Evolutionary conservation across 257 asterid species (phyloP).

Genomic region (Cinchona pubescens): DNA sequence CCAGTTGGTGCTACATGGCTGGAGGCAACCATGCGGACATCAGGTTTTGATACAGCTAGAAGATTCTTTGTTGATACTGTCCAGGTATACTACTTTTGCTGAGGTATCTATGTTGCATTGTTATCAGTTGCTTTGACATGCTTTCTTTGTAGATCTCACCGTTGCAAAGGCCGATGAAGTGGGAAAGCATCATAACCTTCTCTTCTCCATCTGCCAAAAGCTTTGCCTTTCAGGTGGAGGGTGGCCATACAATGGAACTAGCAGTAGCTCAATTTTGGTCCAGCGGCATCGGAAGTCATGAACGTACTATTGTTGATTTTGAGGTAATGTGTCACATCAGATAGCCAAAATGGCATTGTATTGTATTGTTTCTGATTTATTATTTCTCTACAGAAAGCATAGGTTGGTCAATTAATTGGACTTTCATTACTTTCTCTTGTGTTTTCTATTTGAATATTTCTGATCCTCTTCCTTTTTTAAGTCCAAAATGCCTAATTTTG

Average conservation of each 20-base stretch:
- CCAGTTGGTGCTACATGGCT: slow-evolving; percentile 98
- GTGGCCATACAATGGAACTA: slow-evolving; percentile 88
- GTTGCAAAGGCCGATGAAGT: slow-evolving; percentile 80
- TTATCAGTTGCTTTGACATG: slow-evolving; percentile 27
- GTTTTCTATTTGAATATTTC: too few species aligned
- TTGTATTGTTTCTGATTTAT: neutral
- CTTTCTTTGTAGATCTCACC: slow-evolving; percentile 68
- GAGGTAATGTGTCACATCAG: slow-evolving; percentile 53
- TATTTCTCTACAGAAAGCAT: neutral
- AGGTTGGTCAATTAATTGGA: neutral
- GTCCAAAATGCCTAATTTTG: neutral
- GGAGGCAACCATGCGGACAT: slow-evolving; percentile 78
- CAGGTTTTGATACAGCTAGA: slow-evolving; percentile 83
- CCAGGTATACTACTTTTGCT: slow-evolving; percentile 53
- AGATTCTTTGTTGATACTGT: slow-evolving; percentile 76
- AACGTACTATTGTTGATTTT: slow-evolving; percentile 64
- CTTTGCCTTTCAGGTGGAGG: slow-evolving; percentile 78
- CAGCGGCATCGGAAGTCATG: slow-evolving; percentile 88
- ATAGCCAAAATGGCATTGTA: neutral
- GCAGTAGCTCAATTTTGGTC: slow-evolving; percentile 98
- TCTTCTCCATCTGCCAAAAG: slow-evolving; percentile 93
- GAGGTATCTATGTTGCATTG: slow-evolving; percentile 12
- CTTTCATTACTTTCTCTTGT: neutral
- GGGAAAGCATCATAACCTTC: slow-evolving; percentile 81
- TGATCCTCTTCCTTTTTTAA: neutral